Conservation (phyloP, 108 stramenopile genomes). For the Skeletonema grethae region DNA sequence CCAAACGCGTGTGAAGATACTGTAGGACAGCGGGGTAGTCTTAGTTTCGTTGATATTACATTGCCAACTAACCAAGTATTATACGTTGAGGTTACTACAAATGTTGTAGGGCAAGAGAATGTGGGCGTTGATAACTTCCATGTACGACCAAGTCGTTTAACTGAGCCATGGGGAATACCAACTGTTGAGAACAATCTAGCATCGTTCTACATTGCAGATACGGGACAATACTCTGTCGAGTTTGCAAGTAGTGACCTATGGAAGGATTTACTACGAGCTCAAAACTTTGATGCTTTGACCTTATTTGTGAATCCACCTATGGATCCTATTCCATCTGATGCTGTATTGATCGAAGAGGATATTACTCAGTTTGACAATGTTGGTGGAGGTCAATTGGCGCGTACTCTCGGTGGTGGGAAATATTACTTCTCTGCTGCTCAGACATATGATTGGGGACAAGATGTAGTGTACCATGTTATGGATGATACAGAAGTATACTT, state of each 20-base stretch:
- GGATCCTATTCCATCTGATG: constrained; percentile 14
- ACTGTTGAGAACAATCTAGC: constrained; percentile 13
- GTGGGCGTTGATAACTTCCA: constrained; percentile 1
- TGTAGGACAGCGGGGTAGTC: constrained; percentile 18
- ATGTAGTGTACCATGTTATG: constrained; percentile 19
- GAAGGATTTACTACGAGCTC: constrained; percentile 3
- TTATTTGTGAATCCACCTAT: constrained; percentile 21
- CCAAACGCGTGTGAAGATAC: constrained; percentile 12
- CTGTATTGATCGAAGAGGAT: constrained; percentile 11
- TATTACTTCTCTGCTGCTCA: constrained; percentile 18
- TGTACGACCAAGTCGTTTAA: constrained; percentile 13
- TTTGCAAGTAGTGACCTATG: constrained; percentile 16
- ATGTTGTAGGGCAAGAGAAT: constrained; percentile 7
- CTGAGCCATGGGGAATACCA: constrained; percentile 10
- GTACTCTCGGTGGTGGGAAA: background rate
- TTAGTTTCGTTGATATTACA: constrained; percentile 19
- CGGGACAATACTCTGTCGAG: constrained; percentile 23
- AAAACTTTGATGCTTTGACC: constrained; percentile 17
- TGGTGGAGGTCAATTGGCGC: background rate
- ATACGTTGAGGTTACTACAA: constrained; percentile 14
- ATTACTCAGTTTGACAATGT: constrained; percentile 1
- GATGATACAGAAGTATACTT: constrained; percentile 21
- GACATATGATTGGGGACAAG: constrained; percentile 19
- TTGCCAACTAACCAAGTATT: constrained; percentile 10
- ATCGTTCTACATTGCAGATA: constrained; percentile 17